Evolutionary conservation across 805 yeast species (phyloP), one percentile per base, ranked within the genome.

Genomic region (Phaffomyces opuntiae): DNA sequence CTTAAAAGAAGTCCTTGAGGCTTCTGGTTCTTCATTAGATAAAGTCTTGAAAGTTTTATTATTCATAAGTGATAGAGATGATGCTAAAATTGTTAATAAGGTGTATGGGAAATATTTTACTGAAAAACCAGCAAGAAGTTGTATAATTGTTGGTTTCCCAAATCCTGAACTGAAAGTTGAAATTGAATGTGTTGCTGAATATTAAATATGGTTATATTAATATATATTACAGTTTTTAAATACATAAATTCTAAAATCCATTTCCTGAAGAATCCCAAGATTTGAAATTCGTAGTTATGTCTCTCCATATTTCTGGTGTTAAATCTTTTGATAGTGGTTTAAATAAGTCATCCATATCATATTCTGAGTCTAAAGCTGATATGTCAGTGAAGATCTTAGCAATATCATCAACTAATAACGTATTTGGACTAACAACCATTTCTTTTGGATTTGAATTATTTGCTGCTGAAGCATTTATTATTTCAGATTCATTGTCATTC

Each of bases 111-210:
- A 69, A 50, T 64, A 67, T 56, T 73, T 78, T 63, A 66, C 69
- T 4, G 63, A 65, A 38, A 65, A 66, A 49, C 83, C 83, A 16
- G 78, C 78, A 5, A 69, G 83, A 65, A 69, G 75, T 39, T 73
- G 78, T 57, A 65, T 77, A 34, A 65, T 74, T 45, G 80, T 73
- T 36, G 70, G 63, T 7, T 77, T 78, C 64, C 78, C 78, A 54
- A 70, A 75, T 56, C 66, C 72, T 11, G 53, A 63, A 12, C 49
- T 76, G 42, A 69, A 73, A 51, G 74, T 78, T 42, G 83, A 78
- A 55, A 55, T 77, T 45, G 82, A 77, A 54, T 70, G 72, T 45
- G 64, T 76, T 54, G 77, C 77, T 31, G 60, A 54, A 38, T 57
- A 51, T 44, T 36, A 14, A 36, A 35, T 17, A 17, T 17, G 19